Base-by-base conservation (phyloP, 192 early-diverging fungal species). In the Coemansia sp. region DNA sequence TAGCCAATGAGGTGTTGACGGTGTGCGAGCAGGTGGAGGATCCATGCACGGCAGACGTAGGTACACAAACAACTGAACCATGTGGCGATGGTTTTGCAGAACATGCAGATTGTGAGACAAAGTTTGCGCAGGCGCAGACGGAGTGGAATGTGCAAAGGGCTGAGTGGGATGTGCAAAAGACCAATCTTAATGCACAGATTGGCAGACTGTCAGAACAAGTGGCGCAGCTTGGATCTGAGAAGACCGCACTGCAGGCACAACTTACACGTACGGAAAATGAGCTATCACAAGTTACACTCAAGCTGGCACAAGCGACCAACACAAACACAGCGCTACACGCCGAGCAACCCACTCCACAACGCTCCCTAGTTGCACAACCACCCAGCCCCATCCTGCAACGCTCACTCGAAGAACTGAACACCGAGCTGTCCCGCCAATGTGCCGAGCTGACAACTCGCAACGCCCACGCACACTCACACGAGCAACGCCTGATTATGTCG, bases 1-100 rank as follows among this genome's bases (percentile, higher is more conserved):
- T 76, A 8, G 68, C 62, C n/a, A 60, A 59, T 45, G 74, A 70
- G 19, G 47, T 76, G 19, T n/a, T 41, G 8, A 11, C 60, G 0
- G 41, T 22, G 2, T 66, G 59, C 22, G 68, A 60, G 5, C 47
- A 41, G 6, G 41, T 43, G 41, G 41, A 43, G 5, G 32, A 32
- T 32, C 5, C 32, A 32, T 32, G 32, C 32, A 32, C 32, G 32
- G 32, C 32, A 32, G 32, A 32, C 32, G 32, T 32, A 7, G 32
- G 32, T 7, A 32, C 32, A 32, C 32, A 32, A 32, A 32, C 32
- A 32, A 8, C 32, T 7, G 32, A 32, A 8, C 32, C 32, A 32
- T 32, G 32, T 32, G 32, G 32, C 32, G 32, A 32, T 32, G 32
- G 7, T 32, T 32, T 7, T 7, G 7, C 6, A 7, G 32, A 32